Base-by-base conservation (phyloP, 257 asterid species). In the Fraxinus americana region DNA sequence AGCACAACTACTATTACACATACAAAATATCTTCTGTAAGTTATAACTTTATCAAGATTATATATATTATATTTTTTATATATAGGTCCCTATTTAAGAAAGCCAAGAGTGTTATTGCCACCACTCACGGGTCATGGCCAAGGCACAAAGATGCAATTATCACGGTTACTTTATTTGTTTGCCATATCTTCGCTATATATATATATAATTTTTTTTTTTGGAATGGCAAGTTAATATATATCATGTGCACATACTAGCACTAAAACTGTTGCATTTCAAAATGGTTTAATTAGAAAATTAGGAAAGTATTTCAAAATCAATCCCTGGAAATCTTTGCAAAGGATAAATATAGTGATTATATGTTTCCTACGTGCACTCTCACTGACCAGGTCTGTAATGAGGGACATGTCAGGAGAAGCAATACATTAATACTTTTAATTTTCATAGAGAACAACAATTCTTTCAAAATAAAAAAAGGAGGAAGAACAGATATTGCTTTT, bases 231-330 rank as follows among this genome's bases (percentile, higher is more conserved):
- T 5, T 38, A 38, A 38, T 7, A 50, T 50, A 14, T 50, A 17
- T 50, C 17, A 16, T 5, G 5, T 16, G 65, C 65, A 54, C 65
- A 54, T 45, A 54, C 65, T 5, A 54, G 11, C 73, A 70, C 65
- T 54, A n/a, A 16, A 19, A 70, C 43, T 4, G 12, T 34, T 29
- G 61, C 11, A 77, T 59, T 32, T 41, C 70, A 52, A 30, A 36
- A 14, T 39, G 45, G 23, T 36, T 74, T 74, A 68, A 69, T 36
- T 9, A 50, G 45, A 41, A 74, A 50, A 50, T 50, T 50, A 50
- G 61, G 21, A 50, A 50, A 17, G 48, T 8, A 50, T 12, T 14
- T 50, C 61, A 50, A 16, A 50, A 50, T 50, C 61, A 50, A 13
- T 14, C 12, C n/a, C 8, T 5, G 21, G 5, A 50, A 50, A 50